Conservation (phyloP, 441 rosid species). For the Isatis lusitanica region DNA sequence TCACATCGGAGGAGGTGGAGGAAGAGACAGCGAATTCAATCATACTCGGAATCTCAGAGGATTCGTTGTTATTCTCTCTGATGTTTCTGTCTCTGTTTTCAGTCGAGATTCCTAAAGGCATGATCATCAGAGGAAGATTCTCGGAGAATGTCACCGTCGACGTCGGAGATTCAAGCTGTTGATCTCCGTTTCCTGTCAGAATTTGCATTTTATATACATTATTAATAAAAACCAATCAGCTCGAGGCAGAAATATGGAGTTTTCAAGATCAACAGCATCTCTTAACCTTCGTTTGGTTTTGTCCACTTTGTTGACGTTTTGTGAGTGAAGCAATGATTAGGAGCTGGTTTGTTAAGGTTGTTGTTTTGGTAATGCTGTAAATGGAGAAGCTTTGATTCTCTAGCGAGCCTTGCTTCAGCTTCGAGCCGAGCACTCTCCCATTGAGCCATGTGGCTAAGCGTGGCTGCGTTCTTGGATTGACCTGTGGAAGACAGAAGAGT, state of each 20-base stretch:
- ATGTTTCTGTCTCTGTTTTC: conserved; percentile 8
- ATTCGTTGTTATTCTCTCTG: background rate
- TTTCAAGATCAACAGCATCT: background rate
- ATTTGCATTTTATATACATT: background rate
- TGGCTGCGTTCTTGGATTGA: conserved; percentile 79
- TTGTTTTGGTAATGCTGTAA: conserved; percentile 31
- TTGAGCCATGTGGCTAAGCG: conserved; percentile 97
- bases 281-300: conserved; percentile 34
- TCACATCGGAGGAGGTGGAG: conserved; percentile 51
- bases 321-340: conserved; percentile 17
- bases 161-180: conserved; percentile 71
- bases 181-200: conserved; percentile 32
- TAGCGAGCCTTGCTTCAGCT: conserved; percentile 91
- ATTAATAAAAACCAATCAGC: background rate
- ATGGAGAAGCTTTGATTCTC: conserved; percentile 78
- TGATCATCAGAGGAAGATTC: conserved; percentile 44
- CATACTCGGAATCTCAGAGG: conserved; percentile 23
- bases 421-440: conserved; percentile 98
- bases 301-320: conserved; percentile 32
- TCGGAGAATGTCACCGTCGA: conserved; percentile 81
- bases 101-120: conserved; percentile 25
- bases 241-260: background rate
- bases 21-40: conserved; percentile 54
- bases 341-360: conserved; percentile 19
- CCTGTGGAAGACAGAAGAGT: conserved; percentile 62